These are phyloP conservation scores for Desmodesmus armatus DNA, from an alignment of 139 green algal genomes.

Conservation along the genomic window DNA sequence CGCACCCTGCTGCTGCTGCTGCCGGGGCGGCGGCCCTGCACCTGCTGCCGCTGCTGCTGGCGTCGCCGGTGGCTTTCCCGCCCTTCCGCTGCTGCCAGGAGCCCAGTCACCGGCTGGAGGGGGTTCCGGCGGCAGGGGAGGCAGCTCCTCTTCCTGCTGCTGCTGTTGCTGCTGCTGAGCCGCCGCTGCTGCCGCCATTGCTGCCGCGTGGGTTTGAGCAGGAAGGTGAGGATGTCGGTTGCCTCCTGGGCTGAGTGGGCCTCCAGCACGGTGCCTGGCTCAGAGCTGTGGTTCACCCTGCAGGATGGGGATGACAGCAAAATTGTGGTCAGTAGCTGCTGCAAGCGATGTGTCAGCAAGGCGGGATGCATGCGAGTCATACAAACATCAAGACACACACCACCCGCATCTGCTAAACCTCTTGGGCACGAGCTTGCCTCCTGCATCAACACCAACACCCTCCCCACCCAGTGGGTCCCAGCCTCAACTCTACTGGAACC, in stretches of 20 bases:
- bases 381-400: neutral
- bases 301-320: neutral
- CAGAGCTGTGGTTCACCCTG: conserved; percentile 31
- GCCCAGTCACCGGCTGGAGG: neutral
- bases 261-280: conserved; percentile 34
- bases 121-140: conserved; percentile 28
- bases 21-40: conserved; percentile 17
- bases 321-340: neutral
- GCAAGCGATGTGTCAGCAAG: neutral
- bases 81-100: neutral
- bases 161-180: conserved; percentile 36
- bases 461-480: neutral
- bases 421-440: neutral
- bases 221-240: neutral
- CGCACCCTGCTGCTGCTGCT: conserved; percentile 15
- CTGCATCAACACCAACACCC: neutral
- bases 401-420: too few species aligned
- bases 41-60: conserved; percentile 8
- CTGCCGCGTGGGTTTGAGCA: conserved; percentile 5
- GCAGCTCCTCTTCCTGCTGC: conserved; percentile 6
- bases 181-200: conserved; percentile 8
- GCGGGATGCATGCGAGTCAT: neutral
- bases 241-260: neutral
- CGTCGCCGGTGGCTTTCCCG: neutral
- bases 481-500: neutral